Evolutionary conservation across 306 rosid species (phyloP).

Genomic region (Malus sylvestris): DNA sequence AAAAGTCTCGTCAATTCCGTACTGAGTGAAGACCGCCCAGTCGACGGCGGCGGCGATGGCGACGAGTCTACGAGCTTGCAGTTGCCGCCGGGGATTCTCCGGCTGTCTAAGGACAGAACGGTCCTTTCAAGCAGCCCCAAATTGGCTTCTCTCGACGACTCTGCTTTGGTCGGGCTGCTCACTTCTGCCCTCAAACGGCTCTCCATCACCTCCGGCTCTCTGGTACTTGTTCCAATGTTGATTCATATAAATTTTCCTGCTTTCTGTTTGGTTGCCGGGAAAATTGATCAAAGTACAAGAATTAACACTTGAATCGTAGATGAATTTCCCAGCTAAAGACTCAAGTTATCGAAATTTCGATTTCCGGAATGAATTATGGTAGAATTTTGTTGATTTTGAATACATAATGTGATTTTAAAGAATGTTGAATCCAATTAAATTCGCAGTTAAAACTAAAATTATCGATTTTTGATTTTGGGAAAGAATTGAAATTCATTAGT

Average conservation of each 20-base stretch:
- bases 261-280: background rate
- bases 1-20: conserved; percentile 46
- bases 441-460: background rate
- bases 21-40: conserved; percentile 15
- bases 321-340: background rate
- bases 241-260: background rate
- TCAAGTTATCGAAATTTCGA: background rate
- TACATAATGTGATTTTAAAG: background rate
- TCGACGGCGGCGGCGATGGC: conserved; percentile 4
- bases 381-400: background rate
- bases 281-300: background rate
- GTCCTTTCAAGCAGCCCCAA: conserved; percentile 20
- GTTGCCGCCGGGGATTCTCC: conserved; percentile 62
- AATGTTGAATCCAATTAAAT: background rate
- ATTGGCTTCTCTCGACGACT: conserved; percentile 45
- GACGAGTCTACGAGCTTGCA: conserved; percentile 13
- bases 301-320: background rate
- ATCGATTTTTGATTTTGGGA: background rate
- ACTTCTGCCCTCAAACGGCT: conserved; percentile 56
- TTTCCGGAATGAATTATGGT: background rate
- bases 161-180: conserved; percentile 63
- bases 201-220: conserved; percentile 56
- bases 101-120: conserved; percentile 18
- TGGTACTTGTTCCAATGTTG: conserved; percentile 20
- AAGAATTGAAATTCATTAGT: background rate